Evolutionary conservation across 2,329 filamentous ascomycete genomes (phyloP), one percentile per base, ranked within the genome.

Genomic region (Penicillium sp.): DNA sequence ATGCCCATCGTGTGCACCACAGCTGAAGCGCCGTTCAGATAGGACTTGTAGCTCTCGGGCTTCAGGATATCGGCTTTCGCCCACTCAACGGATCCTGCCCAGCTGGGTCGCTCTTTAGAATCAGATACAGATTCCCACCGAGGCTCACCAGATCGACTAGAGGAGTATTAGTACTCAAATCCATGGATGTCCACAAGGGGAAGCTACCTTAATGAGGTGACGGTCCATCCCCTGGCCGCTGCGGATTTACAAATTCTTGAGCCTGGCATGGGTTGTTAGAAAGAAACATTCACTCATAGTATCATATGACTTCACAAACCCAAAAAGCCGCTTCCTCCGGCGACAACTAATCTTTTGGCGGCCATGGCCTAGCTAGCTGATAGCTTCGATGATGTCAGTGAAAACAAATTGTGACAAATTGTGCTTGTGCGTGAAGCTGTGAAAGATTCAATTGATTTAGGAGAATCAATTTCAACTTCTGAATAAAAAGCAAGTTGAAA

Each of bases 1-100:
- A 99, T 97, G 9, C 94, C 94, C 88, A 97, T 92, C 67, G 83
- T 91, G 80, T 99, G 94, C 44, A 99, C 88, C 24, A 97, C 92
- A 53, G 87, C 92, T 71, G 91, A 85, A 57, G 92, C 90, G 53
- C 83, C 85, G 62, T 85, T 83, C 57, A 99, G 84, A 45, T 93
- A 83, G 0, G 87, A 78, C 8, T 83, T 84, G 77, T 97, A 99
- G 16, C 89, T 89, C 1, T 83, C 78, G 0, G 94, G 93, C 56
- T 88, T 84, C 57, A 99, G 84, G 62, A 97, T 88, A 75, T 97
- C 90, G 66, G 88, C 93, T 61, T 87, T 87, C 63, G 91, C 88
- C 94, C 94, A 97, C 58, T 85, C 83, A 5, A 99, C 90, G 45
- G 86, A 85, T 65, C 84, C 83, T 1, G 92, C 86, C 94, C 94